Conservation (phyloP, 495 filamentous ascomycete genomes). For the Penicillium arizonense region DNA sequence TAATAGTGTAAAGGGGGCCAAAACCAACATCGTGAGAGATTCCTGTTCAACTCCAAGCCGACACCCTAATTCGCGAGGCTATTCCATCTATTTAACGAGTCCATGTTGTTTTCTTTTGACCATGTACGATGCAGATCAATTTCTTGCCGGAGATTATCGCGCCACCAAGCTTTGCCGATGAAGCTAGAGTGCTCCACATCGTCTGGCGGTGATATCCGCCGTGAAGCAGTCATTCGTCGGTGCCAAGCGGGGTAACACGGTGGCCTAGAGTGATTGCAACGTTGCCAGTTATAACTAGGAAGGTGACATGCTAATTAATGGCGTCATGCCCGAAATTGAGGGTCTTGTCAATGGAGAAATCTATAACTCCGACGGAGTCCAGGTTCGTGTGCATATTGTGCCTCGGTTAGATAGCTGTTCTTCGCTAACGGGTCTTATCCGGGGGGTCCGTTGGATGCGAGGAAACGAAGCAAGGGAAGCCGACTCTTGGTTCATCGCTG, state of each 20-base stretch:
- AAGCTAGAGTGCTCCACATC: not conserved
- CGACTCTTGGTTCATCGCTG: too few relatives aligned
- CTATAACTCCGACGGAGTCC: constrained; percentile 2
- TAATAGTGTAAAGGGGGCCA: not conserved
- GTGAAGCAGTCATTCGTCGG: constrained; percentile 1
- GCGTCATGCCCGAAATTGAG: constrained; percentile 1
- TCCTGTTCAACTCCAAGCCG: not conserved
- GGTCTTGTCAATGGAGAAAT: not conserved
- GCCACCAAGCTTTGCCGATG: constrained; percentile 10
- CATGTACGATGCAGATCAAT: too few relatives aligned
- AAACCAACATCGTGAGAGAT: constrained; percentile 9
- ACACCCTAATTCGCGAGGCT: too few relatives aligned
- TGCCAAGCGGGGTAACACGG: not conserved
- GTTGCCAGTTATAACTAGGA: constrained; percentile 14
- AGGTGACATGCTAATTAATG: constrained; percentile 9
- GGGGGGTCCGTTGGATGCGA: too few relatives aligned
- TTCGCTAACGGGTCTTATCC: too few relatives aligned
- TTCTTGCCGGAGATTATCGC: not conserved
- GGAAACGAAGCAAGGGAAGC: too few relatives aligned
- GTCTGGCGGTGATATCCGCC: not conserved
- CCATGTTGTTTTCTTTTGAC: too few relatives aligned
- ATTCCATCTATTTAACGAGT: too few relatives aligned
- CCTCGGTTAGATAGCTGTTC: not conserved
- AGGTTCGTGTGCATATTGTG: not conserved
- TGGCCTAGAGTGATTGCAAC: constrained; percentile 12